Percentiles rank a stretch among this genome's conserved stretches.
Evolutionary conservation across 768 basidiomycete genomes (phyloP).

Genomic region (Calocera viscosa): DNA sequence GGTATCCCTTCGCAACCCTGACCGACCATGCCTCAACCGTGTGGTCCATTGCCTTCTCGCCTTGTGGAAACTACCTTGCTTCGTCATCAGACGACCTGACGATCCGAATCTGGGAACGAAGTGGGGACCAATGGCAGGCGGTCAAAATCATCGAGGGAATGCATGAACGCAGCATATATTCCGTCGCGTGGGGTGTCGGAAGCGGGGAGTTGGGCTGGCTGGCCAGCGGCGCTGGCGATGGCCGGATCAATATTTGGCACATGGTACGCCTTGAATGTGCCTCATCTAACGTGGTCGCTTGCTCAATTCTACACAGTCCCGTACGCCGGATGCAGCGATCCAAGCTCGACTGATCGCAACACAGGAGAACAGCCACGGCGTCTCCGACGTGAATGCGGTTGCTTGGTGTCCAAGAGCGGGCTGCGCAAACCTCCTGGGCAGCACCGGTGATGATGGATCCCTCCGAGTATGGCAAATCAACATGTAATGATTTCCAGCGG

Average conservation of each 20-base stretch:
- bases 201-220: constrained; percentile 56
- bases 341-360: constrained; percentile 41
- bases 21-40: constrained; percentile 77
- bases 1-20: constrained; percentile 76
- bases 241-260: constrained; percentile 69
- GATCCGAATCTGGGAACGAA: constrained; percentile 71
- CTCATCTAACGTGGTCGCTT: neutral
- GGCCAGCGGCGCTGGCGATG: constrained; percentile 78
- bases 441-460: constrained; percentile 74
- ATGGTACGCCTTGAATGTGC: constrained; percentile 34
- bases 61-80: constrained; percentile 67
- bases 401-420: constrained; percentile 68
- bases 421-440: constrained; percentile 55
- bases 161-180: constrained; percentile 68
- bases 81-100: constrained; percentile 77
- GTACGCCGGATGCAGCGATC: constrained; percentile 21
- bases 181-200: constrained; percentile 56
- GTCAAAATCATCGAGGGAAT: constrained; percentile 42
- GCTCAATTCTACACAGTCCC: constrained; percentile 18
- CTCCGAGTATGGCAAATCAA: constrained; percentile 62
- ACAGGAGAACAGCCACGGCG: constrained; percentile 57
- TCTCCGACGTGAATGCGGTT: constrained; percentile 74
- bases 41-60: constrained; percentile 76
- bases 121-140: constrained; percentile 45
- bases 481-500: neutral